Conservation (phyloP, 2,329 filamentous ascomycete genomes). For the Didymella arachidicola region DNA sequence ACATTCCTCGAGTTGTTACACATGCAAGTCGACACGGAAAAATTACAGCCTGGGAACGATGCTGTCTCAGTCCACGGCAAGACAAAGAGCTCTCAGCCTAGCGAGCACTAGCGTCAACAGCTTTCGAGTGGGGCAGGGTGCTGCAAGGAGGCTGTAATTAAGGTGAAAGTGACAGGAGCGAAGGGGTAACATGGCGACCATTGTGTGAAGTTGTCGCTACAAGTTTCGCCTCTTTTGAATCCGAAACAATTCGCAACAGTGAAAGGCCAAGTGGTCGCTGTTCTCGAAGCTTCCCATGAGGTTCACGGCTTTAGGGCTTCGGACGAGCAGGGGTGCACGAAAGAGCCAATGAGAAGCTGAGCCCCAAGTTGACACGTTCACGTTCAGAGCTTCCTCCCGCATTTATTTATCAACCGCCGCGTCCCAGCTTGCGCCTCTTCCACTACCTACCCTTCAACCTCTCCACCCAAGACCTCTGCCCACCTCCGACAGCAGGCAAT, state of each 20-base stretch:
- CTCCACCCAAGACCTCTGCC: slow-evolving; percentile 40
- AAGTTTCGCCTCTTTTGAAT: neutral
- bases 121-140: slow-evolving; percentile 1
- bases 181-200: slow-evolving; percentile 4
- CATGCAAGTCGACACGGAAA: neutral
- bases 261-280: slow-evolving; percentile 17
- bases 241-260: neutral
- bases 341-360: slow-evolving; percentile 17
- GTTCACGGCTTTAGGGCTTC: slow-evolving; percentile 11
- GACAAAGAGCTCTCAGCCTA: slow-evolving; percentile 21
- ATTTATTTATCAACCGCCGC: slow-evolving; percentile 37
- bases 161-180: slow-evolving; percentile 1
- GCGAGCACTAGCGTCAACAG: slow-evolving; percentile 19
- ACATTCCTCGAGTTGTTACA: neutral
- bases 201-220: slow-evolving; percentile 1
- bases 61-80: slow-evolving; percentile 13
- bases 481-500: slow-evolving; percentile 42
- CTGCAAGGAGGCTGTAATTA: slow-evolving; percentile 12
- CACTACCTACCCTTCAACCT: slow-evolving; percentile 27
- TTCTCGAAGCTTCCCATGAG: slow-evolving; percentile 19
- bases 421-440: slow-evolving; percentile 32
- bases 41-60: slow-evolving; percentile 3
- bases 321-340: slow-evolving; percentile 12
- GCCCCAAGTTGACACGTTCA: slow-evolving; percentile 27
- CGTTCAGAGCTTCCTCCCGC: slow-evolving; percentile 33